Evolutionary conservation across 176 grass and related monocot genomes (phyloP), one percentile per base, ranked within the genome.

Genomic region (Musa itinerans): DNA sequence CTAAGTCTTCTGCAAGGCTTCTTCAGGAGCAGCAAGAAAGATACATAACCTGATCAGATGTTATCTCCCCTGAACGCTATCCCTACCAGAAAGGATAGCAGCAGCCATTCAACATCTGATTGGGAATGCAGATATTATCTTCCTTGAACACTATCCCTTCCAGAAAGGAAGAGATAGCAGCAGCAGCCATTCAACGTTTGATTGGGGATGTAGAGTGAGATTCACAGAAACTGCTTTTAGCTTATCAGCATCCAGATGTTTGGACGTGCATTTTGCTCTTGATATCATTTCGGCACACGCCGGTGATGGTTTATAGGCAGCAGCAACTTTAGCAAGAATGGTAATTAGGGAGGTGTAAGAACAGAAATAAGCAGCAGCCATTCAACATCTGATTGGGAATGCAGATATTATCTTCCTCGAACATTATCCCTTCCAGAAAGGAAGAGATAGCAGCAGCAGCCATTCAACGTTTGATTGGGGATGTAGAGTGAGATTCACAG

Each of bases 21-120:
- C 84, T 95, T 76, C 91, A 99, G 74, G 86, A 94, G 81, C 96
- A 95, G 75, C 91, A 99, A 77, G 91, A 94, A 80, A 89, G 79
- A 87, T 95, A 87, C 78, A 95, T 88, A 78, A 88, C 81, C 62
- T 99, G 34, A 80, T 72, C 14, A 54, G 71, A 53, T 54, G 57
- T 53, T 52, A 53, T 22, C 50, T 22, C 9, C 19, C 50, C 5
- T 1, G 14, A 56, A 43, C 34, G 6, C 34, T 6, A 5, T 43
- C 34, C 34, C 0, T 43, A 5, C 34, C 13, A 4, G 15, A 15
- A 58, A 2, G 13, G 55, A 58, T 19, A 17, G 55, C 11, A 58
- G 11, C 55, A 43, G 34, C 34, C 34, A 43, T 43, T 43, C 4
- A 5, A 43, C 4, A 43, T 43, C 34, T 43, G 34, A 58, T 58